Base-by-base conservation (phyloP, 345 rosid species). In the Sisymbrium altissimum region DNA sequence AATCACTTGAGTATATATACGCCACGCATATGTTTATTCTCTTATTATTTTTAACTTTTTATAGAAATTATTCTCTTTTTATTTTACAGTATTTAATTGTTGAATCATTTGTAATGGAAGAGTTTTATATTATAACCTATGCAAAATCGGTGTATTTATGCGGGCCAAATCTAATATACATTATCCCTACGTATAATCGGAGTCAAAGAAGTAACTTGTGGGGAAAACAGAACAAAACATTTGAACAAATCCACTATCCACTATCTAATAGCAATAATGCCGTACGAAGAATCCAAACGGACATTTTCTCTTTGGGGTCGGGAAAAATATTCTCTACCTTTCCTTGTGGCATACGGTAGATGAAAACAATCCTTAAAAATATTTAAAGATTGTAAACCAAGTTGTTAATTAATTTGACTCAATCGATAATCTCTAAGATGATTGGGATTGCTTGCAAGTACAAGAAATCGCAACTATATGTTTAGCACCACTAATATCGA, bases 181-280 rank as follows among this genome's bases (percentile, higher is more conserved):
- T 0, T 33, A 36, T 62, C 61, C 40, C 40, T 32, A 55, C 33
- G 46, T 63, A 72, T 32, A 68, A 68, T 43, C 21, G 6, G 75
- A 70, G 72, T 77, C 76, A 77, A 77, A 64, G 76, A 67, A 77
- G 76, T 49, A 70, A 70, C 80, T 64, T 77, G 63, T 56, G 66
- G 72, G 67, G 8, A 48, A 55, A 64, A 64, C 62, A 77, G 61
- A 70, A 77, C 61, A 64, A 64, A 36, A 35, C 59, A 63, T 76
- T 76, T 76, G 80, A 70, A 70, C 53, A 56, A 56, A 45, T 45
- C 23, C 10, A 23, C 25, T 39, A 56, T 76, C 75, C 53, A 69
- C 69, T 64, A 56, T 12, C 66, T 14, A 46, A 43, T 52, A 41
- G 23, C 48, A 75, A 75, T 50, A 50, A 54, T 68, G 66, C 61